Evolutionary conservation across 179 eudicot species (phyloP).

Genomic region (Beta lomatogona): DNA sequence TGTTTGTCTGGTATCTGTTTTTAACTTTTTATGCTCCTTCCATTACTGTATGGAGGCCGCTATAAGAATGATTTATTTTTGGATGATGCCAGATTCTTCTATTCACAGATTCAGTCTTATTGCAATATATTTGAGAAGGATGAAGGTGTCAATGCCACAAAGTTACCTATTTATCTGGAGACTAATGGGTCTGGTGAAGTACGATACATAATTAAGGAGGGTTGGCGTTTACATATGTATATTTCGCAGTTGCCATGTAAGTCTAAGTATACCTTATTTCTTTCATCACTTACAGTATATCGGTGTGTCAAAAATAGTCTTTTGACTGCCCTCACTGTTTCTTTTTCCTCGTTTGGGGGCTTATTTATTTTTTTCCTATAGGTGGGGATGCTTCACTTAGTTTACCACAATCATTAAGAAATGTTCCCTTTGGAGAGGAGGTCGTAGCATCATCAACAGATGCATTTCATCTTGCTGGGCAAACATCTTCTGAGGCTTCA

Average conservation of each 20-base stretch:
- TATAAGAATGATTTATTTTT: constrained; percentile 3
- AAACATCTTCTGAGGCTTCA: constrained; percentile 29
- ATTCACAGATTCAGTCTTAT: constrained; percentile 50
- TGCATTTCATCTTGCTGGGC: constrained; percentile 11
- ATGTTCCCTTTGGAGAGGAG: constrained; percentile 39
- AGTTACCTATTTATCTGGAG: constrained; percentile 49
- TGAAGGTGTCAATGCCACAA: constrained; percentile 29
- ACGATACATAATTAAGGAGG: constrained; percentile 60
- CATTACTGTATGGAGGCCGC: not conserved
- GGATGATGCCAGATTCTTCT: constrained; percentile 61
- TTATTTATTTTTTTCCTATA: constrained; percentile 22
- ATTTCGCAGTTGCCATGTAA: constrained; percentile 92
- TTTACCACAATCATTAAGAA: constrained; percentile 48
- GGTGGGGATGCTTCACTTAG: constrained; percentile 83
- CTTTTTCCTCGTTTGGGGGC: not conserved
- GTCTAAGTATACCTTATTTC: constrained; percentile 23
- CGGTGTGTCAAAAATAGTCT: not conserved
- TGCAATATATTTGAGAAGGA: constrained; percentile 18
- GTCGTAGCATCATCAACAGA: constrained; percentile 23
- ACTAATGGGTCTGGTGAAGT: constrained; percentile 36
- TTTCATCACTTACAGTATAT: constrained; percentile 5
- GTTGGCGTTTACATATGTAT: constrained; percentile 83
- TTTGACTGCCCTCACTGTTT: not conserved
- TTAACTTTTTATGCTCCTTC: not conserved
- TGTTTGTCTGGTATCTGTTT: not conserved